Conservation (phyloP, 306 rosid species). For the Pyrus betulifolia region DNA sequence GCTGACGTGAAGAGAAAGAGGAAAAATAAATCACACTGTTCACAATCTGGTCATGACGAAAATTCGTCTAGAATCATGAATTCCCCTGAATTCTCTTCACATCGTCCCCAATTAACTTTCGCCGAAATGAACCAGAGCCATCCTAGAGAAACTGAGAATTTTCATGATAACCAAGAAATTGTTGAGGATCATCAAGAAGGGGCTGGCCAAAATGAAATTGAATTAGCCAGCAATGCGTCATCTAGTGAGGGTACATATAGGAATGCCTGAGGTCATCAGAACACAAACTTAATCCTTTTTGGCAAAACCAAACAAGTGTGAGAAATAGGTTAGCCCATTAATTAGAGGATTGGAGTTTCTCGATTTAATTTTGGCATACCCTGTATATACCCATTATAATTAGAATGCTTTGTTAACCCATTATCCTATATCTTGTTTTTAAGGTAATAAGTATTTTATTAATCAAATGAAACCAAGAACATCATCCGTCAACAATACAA, state of each 20-base stretch:
- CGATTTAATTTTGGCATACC: neutral
- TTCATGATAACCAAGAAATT: slow-evolving; percentile 10
- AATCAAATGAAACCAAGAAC: too few species aligned
- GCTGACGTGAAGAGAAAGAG: slow-evolving; percentile 37
- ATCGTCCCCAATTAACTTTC: neutral
- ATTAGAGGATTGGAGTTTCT: neutral
- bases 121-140: neutral
- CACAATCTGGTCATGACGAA: neutral
- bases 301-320: neutral
- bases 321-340: neutral
- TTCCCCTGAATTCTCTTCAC: slow-evolving; percentile 2
- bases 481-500: too few species aligned
- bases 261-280: neutral
- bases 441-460: too few species aligned
- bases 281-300: neutral
- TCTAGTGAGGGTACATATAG: neutral
- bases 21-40: slow-evolving; percentile 9
- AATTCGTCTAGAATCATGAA: slow-evolving; percentile 4
- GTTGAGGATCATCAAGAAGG: slow-evolving; percentile 9
- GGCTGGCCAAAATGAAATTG: neutral
- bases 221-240: neutral
- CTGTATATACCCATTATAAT: too few species aligned
- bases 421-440: too few species aligned
- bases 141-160: slow-evolving; percentile 8
- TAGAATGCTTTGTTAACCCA: too few species aligned